Conservation (phyloP, 805 yeast genomes). For the Teunomyces gatunensis region DNA sequence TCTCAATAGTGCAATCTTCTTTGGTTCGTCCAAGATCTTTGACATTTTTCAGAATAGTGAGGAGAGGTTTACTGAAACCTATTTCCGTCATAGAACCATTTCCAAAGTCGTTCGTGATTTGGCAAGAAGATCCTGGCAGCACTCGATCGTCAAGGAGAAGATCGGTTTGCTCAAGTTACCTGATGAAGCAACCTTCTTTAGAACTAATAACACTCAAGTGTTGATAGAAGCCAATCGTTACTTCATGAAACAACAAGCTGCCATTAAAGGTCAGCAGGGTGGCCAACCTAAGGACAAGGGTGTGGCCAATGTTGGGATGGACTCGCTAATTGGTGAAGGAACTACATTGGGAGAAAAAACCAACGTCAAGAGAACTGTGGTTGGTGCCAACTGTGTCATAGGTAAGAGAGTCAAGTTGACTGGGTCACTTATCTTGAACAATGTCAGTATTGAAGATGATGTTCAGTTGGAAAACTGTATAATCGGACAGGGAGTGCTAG, state of each 20-base stretch:
- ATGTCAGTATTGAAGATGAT: slow-evolving; percentile 75
- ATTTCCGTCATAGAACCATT: slow-evolving; percentile 48
- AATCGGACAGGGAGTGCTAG: slow-evolving; percentile 65
- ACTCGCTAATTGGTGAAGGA: slow-evolving; percentile 70
- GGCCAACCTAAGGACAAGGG: slow-evolving; percentile 44
- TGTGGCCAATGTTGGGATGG: slow-evolving; percentile 81
- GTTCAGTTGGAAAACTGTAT: slow-evolving; percentile 81
- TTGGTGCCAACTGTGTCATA: slow-evolving; percentile 70
- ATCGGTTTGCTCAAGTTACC: slow-evolving; percentile 75
- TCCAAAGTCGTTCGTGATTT: slow-evolving; percentile 77
- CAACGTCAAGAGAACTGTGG: slow-evolving; percentile 79
- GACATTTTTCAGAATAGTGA: slow-evolving; percentile 44
- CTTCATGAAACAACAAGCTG: slow-evolving; percentile 65
- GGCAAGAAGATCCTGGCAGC: slow-evolving; percentile 91
- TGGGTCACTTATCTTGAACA: slow-evolving; percentile 77
- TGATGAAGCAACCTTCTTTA: slow-evolving; percentile 61
- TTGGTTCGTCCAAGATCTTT: slow-evolving; percentile 47
- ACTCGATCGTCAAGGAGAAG: slow-evolving; percentile 53
- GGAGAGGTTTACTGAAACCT: slow-evolving; percentile 32
- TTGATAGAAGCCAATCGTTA: slow-evolving; percentile 88
- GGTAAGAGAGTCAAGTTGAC: slow-evolving; percentile 87
- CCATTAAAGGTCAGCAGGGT: slow-evolving; percentile 24
- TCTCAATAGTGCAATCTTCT: slow-evolving; percentile 65
- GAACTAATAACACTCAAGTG: slow-evolving; percentile 76
- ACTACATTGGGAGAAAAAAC: slow-evolving; percentile 78